Percentiles rank a stretch among this genome's conserved stretches.
These are phyloP conservation scores for Hirsutella thompsonii DNA, from an alignment of 2,329 filamentous ascomycete genomes.

Conservation along the genomic window DNA sequence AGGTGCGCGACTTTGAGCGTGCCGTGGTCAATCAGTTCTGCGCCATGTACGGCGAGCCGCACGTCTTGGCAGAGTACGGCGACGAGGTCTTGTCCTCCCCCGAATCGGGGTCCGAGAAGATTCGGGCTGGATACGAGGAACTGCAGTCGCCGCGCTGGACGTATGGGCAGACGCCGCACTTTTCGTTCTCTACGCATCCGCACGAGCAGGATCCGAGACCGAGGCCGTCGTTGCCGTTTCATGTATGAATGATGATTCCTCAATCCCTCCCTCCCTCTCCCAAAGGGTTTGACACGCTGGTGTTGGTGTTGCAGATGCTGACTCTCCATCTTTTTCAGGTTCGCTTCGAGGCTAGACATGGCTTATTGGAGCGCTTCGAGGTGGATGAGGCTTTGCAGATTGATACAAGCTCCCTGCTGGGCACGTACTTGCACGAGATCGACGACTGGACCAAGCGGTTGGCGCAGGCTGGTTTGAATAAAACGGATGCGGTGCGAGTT, in stretches of 20 bases:
- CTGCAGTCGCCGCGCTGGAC: constrained; percentile 57
- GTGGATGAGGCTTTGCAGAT: constrained; percentile 11
- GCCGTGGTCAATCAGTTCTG: constrained; percentile 54
- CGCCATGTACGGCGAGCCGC: constrained; percentile 44
- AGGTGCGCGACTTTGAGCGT: constrained; percentile 29
- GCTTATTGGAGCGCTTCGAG: constrained; percentile 19
- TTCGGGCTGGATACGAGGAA: constrained; percentile 27
- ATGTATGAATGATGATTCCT: constrained; percentile 20
- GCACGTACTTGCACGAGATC: constrained; percentile 8
- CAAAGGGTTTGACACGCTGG: neutral
- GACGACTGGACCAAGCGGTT: constrained; percentile 14
- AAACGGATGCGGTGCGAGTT: constrained; percentile 9
- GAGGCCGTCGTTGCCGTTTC: constrained; percentile 34
- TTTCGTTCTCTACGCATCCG: constrained; percentile 54
- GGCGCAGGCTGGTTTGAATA: constrained; percentile 11
- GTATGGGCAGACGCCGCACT: constrained; percentile 76
- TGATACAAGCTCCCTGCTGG: neutral
- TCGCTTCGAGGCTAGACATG: constrained; percentile 23
- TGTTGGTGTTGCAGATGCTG: neutral
- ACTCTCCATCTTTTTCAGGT: constrained; percentile 14
- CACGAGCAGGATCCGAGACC: constrained; percentile 44
- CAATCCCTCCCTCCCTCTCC: too few relatives aligned
- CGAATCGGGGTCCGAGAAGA: constrained; percentile 32
- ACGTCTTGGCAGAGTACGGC: constrained; percentile 29
- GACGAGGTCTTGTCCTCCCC: constrained; percentile 32